Conservation (phyloP, 2,329 filamentous ascomycete genomes). For the Penicillium psychrosexuale region DNA sequence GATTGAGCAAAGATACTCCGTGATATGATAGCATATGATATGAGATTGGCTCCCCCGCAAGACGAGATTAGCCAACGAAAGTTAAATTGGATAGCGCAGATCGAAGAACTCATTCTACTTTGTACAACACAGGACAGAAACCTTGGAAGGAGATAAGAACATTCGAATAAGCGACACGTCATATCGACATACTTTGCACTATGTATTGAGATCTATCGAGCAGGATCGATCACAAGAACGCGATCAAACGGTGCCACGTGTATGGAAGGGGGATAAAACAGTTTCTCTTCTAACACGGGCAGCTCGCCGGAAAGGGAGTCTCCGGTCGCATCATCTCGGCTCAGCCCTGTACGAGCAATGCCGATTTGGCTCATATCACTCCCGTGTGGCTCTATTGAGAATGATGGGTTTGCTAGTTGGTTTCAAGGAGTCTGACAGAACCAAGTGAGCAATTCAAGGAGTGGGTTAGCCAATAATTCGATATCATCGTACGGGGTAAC, state of each 20-base stretch:
- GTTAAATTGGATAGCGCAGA: conserved; percentile 8
- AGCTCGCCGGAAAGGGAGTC: background rate
- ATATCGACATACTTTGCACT: background rate
- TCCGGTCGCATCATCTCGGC: background rate
- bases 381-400: background rate
- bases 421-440: background rate
- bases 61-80: background rate
- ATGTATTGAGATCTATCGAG: conserved; percentile 4
- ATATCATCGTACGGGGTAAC: background rate
- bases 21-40: background rate
- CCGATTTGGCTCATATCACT: background rate
- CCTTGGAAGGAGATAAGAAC: background rate
- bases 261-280: background rate
- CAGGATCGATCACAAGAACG: background rate
- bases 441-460: background rate
- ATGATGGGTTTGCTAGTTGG: background rate
- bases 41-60: conserved; percentile 5
- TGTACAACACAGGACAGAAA: background rate
- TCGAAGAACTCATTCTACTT: background rate
- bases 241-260: conserved; percentile 8
- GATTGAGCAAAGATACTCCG: conserved; percentile 4
- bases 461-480: background rate
- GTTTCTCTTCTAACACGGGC: background rate
- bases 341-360: conserved; percentile 7
- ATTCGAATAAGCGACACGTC: background rate